Conservation (phyloP, 768 basidiomycete genomes). For the Tricholoma hemisulphureum region DNA sequence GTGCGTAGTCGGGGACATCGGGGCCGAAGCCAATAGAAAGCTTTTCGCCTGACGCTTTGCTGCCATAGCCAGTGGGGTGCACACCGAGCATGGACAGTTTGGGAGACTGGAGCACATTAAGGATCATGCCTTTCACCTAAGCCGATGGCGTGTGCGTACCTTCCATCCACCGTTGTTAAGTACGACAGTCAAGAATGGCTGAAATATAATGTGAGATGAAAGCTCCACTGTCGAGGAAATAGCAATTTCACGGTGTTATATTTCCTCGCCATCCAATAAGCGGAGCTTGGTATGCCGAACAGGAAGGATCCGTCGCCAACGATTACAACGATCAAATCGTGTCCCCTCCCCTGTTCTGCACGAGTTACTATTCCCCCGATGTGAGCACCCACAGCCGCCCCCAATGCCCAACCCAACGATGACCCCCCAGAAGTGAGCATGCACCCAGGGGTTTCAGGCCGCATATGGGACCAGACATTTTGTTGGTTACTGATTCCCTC, state of each 20-base stretch:
- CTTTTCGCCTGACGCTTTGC: constrained; percentile 41
- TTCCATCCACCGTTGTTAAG: constrained; percentile 75
- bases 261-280: constrained; percentile 70
- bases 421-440: constrained; percentile 60
- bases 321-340: constrained; percentile 57
- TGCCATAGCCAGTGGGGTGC: constrained; percentile 58
- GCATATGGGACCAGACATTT: constrained; percentile 56
- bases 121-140: too few relatives aligned
- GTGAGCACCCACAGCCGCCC: constrained; percentile 58
- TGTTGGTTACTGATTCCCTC: constrained; percentile 62
- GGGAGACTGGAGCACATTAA: too few relatives aligned
- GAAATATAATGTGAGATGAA: too few relatives aligned
- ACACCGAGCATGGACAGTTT: constrained; percentile 63
- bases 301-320: constrained; percentile 72
- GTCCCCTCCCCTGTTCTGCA: constrained; percentile 19
- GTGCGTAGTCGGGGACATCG: constrained; percentile 54
- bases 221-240: too few relatives aligned
- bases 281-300: constrained; percentile 63
- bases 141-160: too few relatives aligned
- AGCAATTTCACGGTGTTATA: constrained; percentile 68
- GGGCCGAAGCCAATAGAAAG: constrained; percentile 69
- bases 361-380: constrained; percentile 39
- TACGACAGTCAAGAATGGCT: constrained; percentile 72
- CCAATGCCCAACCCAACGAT: constrained; percentile 67
- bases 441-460: constrained; percentile 48